phyloP scores from a whole-genome alignment of 1,139 yeast genomes.

The Yamadazyma taylorii region DNA sequence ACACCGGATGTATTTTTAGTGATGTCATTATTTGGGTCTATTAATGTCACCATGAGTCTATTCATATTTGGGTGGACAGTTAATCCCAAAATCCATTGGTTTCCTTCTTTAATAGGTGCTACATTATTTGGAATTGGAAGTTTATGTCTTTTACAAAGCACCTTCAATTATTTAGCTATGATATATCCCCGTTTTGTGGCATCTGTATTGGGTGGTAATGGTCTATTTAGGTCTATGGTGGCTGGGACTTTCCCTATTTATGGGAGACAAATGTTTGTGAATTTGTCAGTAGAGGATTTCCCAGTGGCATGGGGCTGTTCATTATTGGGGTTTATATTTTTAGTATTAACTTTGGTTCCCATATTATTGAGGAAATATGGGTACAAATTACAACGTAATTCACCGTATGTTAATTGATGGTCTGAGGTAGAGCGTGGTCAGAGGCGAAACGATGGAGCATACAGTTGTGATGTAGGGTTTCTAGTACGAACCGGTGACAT shows the following conservation, averaged over 20 bases:
- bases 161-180: conserved; percentile 55
- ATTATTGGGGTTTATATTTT: conserved; percentile 8
- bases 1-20: conserved; percentile 63
- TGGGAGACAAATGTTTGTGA: conserved; percentile 15
- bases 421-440: too few species aligned
- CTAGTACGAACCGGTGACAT: too few species aligned
- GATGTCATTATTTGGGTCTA: conserved; percentile 38
- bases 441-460: too few species aligned
- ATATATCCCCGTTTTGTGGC: conserved; percentile 43
- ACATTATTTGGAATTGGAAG: conserved; percentile 23
- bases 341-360: conserved; percentile 6
- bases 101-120: conserved; percentile 25
- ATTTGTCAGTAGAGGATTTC: conserved; percentile 12
- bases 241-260: conserved; percentile 19
- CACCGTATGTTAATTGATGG: conserved; percentile 8
- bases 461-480: too few species aligned
- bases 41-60: conserved; percentile 29
- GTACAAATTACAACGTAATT: conserved; percentile 11
- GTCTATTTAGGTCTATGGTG: conserved; percentile 18
- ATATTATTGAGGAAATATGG: conserved; percentile 6
- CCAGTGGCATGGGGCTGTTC: conserved; percentile 18
- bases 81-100: conserved; percentile 30
- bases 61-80: conserved; percentile 37
- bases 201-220: conserved; percentile 25
- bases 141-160: conserved; percentile 23